Percentiles rank a stretch among this genome's conserved stretches.
Conservation (phyloP, 192 early-diverging fungal species). For the Coemansia sp. region DNA sequence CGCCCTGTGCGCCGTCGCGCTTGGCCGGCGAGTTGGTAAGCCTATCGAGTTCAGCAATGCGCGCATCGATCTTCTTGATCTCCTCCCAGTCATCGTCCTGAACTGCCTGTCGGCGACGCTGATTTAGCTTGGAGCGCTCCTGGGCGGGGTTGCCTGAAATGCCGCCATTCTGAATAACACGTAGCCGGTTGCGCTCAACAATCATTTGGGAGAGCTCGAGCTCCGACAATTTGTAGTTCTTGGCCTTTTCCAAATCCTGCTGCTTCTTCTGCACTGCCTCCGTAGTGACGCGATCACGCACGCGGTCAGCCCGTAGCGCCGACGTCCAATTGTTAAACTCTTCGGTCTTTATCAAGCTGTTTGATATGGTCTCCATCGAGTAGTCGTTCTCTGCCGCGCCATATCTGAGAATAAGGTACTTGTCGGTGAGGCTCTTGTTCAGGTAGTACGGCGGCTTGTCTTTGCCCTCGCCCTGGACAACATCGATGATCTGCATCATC, state of each 20-base stretch:
- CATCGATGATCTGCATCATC: conserved; percentile 62
- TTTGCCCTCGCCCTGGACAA: conserved; percentile 55
- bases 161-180: conserved; percentile 26
- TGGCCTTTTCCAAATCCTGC: conserved; percentile 57
- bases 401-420: conserved; percentile 63
- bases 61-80: conserved; percentile 42
- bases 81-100: conserved; percentile 53
- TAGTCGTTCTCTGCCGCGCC: conserved; percentile 67
- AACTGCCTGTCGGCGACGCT: conserved; percentile 53
- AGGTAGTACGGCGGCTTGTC: conserved; percentile 61
- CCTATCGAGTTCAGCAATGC: conserved; percentile 34
- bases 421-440: conserved; percentile 62
- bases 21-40: conserved; percentile 11
- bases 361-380: conserved; percentile 78
- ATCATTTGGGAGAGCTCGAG: conserved; percentile 67
- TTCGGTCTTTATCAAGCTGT: conserved; percentile 60
- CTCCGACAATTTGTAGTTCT: conserved; percentile 60
- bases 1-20: not conserved
- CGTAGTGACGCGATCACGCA: conserved; percentile 44
- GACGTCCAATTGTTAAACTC: conserved; percentile 61
- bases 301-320: conserved; percentile 53
- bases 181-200: conserved; percentile 54
- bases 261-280: conserved; percentile 58
- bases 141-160: conserved; percentile 33
- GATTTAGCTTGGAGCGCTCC: conserved; percentile 54